A percentile compares a stretch with the other conserved stretches of the same genome.
Conservation (phyloP, 176 grass and related monocot species). For the Eragrostis nindensis region DNA sequence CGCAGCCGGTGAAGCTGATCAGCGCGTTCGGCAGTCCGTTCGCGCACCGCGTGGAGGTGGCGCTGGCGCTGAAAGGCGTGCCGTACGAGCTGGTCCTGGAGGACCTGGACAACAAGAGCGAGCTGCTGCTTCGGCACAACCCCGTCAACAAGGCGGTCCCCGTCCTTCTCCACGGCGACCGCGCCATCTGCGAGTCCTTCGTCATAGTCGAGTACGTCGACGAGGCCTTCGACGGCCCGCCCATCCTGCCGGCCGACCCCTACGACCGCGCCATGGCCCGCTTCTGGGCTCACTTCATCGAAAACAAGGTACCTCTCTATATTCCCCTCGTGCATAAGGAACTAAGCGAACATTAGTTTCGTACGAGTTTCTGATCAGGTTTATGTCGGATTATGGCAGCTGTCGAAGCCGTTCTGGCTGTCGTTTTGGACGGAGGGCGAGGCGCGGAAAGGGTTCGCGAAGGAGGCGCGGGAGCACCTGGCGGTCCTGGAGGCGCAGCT, state of each 20-base stretch:
- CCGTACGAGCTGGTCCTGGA: constrained; percentile 39
- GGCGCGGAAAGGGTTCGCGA: background rate
- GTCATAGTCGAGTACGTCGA: constrained; percentile 41
- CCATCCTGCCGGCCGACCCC: constrained; percentile 29
- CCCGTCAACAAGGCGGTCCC: constrained; percentile 44
- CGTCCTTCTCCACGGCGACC: constrained; percentile 45
- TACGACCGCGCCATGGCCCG: constrained; percentile 43
- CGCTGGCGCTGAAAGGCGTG: constrained; percentile 42
- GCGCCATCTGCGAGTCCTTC: constrained; percentile 28
- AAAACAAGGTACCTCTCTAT: constrained; percentile 27
- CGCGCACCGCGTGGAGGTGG: constrained; percentile 30
- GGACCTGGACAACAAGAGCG: constrained; percentile 46
- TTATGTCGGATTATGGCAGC: background rate
- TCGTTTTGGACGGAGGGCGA: constrained; percentile 25
- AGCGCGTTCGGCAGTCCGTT: constrained; percentile 23
- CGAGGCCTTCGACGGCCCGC: constrained; percentile 37
- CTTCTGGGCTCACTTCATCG: constrained; percentile 47
- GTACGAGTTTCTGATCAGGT: too few species aligned
- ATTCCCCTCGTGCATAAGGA: too few species aligned
- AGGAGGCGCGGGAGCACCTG: constrained; percentile 10
- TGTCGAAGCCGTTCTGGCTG: background rate
- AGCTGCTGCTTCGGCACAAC: constrained; percentile 38
- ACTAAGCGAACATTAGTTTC: too few species aligned
- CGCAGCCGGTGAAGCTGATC: constrained; percentile 30
- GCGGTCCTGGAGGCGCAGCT: constrained; percentile 24